phyloP scores from a whole-genome alignment of 148 eudicot species.

The Vaccinium darrowii region DNA sequence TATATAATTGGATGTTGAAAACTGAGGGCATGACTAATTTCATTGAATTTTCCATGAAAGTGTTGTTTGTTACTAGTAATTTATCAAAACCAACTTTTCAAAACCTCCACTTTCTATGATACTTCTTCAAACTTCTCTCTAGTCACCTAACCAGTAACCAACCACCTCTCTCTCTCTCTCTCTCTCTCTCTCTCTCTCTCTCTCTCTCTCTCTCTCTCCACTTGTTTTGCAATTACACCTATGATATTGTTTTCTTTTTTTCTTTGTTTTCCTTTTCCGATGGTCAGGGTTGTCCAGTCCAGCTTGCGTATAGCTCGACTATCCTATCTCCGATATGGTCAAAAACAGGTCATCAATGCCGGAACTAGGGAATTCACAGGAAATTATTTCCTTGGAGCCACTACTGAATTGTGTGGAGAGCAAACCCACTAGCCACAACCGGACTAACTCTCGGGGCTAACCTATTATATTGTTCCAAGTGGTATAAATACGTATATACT shows the following conservation, averaged over 20 bases:
- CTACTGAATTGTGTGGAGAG: too few relatives aligned
- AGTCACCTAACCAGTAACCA: not conserved
- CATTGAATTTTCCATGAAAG: not conserved
- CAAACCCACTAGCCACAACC: too few relatives aligned
- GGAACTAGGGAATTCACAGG: too few relatives aligned
- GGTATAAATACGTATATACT: not conserved
- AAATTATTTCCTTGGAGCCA: too few relatives aligned
- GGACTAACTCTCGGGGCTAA: too few relatives aligned
- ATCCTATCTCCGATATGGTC: too few relatives aligned
- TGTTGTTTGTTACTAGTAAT: not conserved
- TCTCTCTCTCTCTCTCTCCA: not conserved
- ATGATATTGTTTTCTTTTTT: too few relatives aligned
- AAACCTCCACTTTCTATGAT: not conserved
- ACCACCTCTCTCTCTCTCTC: not conserved
- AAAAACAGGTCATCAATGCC: too few relatives aligned
- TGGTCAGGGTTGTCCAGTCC: too few relatives aligned
- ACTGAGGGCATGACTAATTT: not conserved
- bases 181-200: not conserved
- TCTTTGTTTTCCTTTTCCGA: too few relatives aligned
- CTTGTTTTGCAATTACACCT: not conserved
- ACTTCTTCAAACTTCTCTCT: not conserved
- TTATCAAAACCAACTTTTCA: constrained; percentile 7
- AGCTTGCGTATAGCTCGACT: too few relatives aligned
- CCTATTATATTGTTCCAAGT: too few relatives aligned
- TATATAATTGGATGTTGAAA: not conserved